phyloP scores from a whole-genome alignment of 352 stramenopile species.

The Globisporangium acanthophoron region DNA sequence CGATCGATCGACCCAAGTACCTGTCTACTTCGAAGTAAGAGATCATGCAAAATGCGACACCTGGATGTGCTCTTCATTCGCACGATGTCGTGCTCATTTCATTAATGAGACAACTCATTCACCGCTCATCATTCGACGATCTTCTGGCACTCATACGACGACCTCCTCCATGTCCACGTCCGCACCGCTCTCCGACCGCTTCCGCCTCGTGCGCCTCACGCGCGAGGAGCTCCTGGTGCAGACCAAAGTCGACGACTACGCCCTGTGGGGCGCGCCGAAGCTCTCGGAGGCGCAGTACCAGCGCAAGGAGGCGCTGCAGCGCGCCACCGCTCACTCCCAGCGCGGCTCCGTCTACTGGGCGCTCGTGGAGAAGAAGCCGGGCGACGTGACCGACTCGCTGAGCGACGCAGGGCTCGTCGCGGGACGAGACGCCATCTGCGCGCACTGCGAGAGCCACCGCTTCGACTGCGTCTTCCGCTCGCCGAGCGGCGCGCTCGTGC shows the following conservation, averaged over 20 bases:
- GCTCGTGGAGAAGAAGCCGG: constrained; percentile 28
- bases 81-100: too few species aligned
- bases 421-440: constrained; percentile 24
- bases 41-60: too few species aligned
- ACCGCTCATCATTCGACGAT: too few species aligned
- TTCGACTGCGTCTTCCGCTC: constrained; percentile 42
- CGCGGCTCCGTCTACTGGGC: constrained; percentile 62
- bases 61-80: too few species aligned
- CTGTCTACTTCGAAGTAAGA: too few species aligned
- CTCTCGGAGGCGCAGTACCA: constrained; percentile 39
- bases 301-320: constrained; percentile 34
- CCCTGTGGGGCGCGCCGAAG: constrained; percentile 32
- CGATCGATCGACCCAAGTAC: too few species aligned
- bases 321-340: constrained; percentile 36
- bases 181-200: constrained; percentile 14
- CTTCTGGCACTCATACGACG: too few species aligned
- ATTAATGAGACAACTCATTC: too few species aligned
- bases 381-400: constrained; percentile 14
- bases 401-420: constrained; percentile 17
- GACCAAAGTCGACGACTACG: constrained; percentile 51
- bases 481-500: constrained; percentile 25
- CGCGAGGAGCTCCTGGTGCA: constrained; percentile 49
- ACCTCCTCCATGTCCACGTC: constrained; percentile 1
- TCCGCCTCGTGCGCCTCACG: constrained; percentile 44
- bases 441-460: constrained; percentile 55